Conservation (phyloP, 2,329 filamentous ascomycete genomes). For the Nannizziopsis barbatae region DNA sequence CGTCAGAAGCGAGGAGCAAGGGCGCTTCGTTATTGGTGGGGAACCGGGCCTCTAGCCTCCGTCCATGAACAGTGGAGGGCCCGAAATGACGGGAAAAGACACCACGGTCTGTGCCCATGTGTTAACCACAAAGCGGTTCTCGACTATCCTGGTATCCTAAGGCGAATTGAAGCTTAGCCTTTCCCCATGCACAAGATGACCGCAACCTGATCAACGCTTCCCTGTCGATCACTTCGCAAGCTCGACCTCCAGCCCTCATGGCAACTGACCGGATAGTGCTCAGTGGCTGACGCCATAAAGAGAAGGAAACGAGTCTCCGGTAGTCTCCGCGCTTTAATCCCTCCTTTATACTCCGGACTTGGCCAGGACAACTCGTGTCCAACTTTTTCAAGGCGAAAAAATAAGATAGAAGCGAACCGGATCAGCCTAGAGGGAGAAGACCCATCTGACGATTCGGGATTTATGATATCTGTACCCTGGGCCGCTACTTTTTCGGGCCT, state of each 20-base stretch:
- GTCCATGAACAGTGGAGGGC: constrained; percentile 2
- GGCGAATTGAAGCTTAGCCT: constrained; percentile 8
- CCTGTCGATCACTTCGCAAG: constrained; percentile 9
- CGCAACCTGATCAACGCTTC: constrained; percentile 7
- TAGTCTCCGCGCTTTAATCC: not conserved
- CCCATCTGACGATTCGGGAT: not conserved
- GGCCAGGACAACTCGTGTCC: too few species aligned
- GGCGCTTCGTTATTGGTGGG: constrained; percentile 6
- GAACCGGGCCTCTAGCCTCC: not conserved
- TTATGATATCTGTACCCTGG: not conserved
- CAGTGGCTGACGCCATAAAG: not conserved
- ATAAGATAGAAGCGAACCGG: too few species aligned
- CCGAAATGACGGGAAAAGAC: constrained; percentile 6
- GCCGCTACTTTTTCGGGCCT: not conserved
- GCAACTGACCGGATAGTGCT: not conserved
- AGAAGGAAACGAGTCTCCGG: not conserved
- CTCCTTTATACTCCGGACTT: too few species aligned
- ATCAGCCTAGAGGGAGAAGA: not conserved
- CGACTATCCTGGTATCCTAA: constrained; percentile 6
- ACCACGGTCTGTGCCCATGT: constrained; percentile 9
- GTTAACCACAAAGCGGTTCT: not conserved
- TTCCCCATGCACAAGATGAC: constrained; percentile 5
- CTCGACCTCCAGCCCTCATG: not conserved
- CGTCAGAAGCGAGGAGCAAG: constrained; percentile 7
- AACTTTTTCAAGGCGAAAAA: too few species aligned